Base-by-base conservation (phyloP, 108 stramenopile genomes). In the Nannochloropsis salina region DNA sequence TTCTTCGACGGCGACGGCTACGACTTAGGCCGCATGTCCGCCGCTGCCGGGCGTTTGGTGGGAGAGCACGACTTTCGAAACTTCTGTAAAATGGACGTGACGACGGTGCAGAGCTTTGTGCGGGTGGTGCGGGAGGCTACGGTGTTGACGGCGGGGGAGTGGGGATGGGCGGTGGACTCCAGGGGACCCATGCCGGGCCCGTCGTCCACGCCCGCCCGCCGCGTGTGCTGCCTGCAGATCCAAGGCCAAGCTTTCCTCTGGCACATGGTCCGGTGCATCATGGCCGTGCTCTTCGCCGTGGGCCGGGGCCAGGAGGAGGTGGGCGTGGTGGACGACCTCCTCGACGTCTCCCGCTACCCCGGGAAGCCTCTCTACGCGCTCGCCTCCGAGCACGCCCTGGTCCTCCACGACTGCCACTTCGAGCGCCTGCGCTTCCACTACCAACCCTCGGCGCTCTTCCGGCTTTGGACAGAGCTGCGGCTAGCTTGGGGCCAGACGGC, bases 61-160 rank as follows among this genome's bases (percentile, higher is more conserved):
- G 99, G 99, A 40, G 86, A 92, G 44, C 96, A 98, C 89, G 99
- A 99, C 90, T 99, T 99, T 90, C 94, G 99, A 18, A 98, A 99
- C 89, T 92, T 99, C 79, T 97, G 97, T 89, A 99, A 99, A 89
- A 97, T 98, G 94, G 95, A 99, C 90, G 94, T 84, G 42, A 42
- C 12, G 40, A 87, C 86, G 44, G 90, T 91, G 15, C 81, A 15
- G 51, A 88, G 43, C 80, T 91, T 86, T 42, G 21, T 31, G 43
- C 42, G 86, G 15, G 10, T 31, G 12, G 81, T 81, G 12, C 11
- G 9, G 40, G 41, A 41, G 5, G 81, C 81, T 12, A 5, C 20
- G 41, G 22, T 81, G 2, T 41, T 31, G 41, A 11, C 11, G 31
- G 81, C 40, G 8, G 81, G 81, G 6, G 40, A 79, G 80, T 85